Conservation (phyloP, 1,284 basidiomycete species). For the Ustilago nuda region DNA sequence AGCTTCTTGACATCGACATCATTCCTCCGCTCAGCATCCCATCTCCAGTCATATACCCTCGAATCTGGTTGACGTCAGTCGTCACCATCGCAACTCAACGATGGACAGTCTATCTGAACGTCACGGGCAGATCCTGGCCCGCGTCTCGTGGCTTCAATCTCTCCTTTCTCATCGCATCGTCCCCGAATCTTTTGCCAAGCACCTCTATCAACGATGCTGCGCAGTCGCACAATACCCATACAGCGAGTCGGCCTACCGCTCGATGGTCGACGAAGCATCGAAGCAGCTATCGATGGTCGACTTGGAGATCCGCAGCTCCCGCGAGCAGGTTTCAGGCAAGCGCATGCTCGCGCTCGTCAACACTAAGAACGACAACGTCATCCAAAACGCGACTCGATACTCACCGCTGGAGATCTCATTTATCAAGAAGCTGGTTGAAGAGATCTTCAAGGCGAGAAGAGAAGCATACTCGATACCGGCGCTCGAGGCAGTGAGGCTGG, state of each 20-base stretch:
- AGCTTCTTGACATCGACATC: conserved; percentile 14
- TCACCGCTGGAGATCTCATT: conserved; percentile 52
- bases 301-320: conserved; percentile 54
- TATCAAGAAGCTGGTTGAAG: conserved; percentile 73
- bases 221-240: conserved; percentile 18
- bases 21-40: background rate
- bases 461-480: conserved; percentile 81
- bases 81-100: background rate
- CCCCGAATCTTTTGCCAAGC: conserved; percentile 37
- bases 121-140: conserved; percentile 17
- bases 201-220: conserved; percentile 44
- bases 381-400: conserved; percentile 61
- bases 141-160: conserved; percentile 46
- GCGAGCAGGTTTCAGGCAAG: conserved; percentile 44
- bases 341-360: conserved; percentile 57
- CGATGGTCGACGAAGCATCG: conserved; percentile 29
- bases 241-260: conserved; percentile 19
- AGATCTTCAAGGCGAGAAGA: conserved; percentile 82
- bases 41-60: background rate
- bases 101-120: conserved; percentile 10
- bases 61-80: background rate
- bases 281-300: conserved; percentile 39
- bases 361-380: conserved; percentile 55
- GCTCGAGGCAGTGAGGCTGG: conserved; percentile 73
- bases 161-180: conserved; percentile 52